Percentiles rank a stretch among this genome's conserved stretches.
Evolutionary conservation across 2,329 filamentous ascomycete species (phyloP).

Genomic region (Penicillium rolfsii): DNA sequence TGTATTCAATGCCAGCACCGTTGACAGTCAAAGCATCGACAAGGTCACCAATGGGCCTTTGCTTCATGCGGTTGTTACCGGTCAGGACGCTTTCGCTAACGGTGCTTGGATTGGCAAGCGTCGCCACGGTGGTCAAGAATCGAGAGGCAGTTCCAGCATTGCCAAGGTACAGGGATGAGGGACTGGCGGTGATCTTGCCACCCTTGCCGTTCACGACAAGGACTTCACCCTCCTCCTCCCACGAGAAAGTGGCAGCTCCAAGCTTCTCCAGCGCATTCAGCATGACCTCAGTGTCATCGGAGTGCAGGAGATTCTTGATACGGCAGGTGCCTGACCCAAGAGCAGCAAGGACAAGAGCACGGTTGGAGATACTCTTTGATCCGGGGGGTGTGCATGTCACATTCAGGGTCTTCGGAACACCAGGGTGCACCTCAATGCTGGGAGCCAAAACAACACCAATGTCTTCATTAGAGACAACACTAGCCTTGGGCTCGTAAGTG

Average conservation of each 20-base stretch:
- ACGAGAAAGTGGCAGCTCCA: conserved; percentile 83
- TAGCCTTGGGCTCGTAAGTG: conserved; percentile 85
- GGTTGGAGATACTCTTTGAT: conserved; percentile 97
- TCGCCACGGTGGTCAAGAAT: conserved; percentile 89
- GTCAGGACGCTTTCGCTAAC: conserved; percentile 77
- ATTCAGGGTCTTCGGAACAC: conserved; percentile 66
- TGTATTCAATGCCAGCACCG: conserved; percentile 82
- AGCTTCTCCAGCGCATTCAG: conserved; percentile 84
- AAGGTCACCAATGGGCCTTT: conserved; percentile 87
- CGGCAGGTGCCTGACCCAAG: conserved; percentile 83
- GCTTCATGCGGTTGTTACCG: conserved; percentile 94
- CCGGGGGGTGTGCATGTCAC: conserved; percentile 86
- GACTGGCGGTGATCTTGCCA: conserved; percentile 77
- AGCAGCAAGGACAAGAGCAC: conserved; percentile 89
- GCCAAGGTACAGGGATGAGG: conserved; percentile 82
- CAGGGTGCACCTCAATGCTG: conserved; percentile 72
- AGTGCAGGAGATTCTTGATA: conserved; percentile 90
- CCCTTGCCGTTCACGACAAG: conserved; percentile 88
- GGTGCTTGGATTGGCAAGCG: conserved; percentile 70
- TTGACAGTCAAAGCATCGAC: conserved; percentile 88
- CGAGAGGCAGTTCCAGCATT: conserved; percentile 96
- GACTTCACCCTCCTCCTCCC: conserved; percentile 93
- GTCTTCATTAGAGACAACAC: conserved; percentile 80
- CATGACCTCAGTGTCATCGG: conserved; percentile 97
- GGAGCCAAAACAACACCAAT: conserved; percentile 84